Evolutionary conservation across 2,329 filamentous ascomycete genomes (phyloP).

Genomic region (Colletotrichum tanaceti): DNA sequence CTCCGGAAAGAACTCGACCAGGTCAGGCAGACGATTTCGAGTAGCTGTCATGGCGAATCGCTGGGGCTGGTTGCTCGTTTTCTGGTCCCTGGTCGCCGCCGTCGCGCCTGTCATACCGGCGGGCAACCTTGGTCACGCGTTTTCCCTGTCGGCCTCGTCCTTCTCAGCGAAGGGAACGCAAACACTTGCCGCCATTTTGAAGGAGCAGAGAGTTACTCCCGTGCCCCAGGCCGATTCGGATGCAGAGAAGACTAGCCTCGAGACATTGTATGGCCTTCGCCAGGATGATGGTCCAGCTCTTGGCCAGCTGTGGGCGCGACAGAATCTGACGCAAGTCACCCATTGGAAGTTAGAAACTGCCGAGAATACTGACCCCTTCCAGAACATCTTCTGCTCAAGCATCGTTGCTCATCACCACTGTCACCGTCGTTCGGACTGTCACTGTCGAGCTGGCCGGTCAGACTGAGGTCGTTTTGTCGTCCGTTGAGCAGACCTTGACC

Average conservation of each 20-base stretch:
- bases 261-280: background rate
- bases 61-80: background rate
- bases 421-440: slow-evolving; percentile 38
- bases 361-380: background rate
- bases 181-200: background rate
- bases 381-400: background rate
- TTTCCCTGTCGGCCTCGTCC: background rate
- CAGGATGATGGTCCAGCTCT: slow-evolving; percentile 16
- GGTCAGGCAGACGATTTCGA: background rate
- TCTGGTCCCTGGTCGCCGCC: background rate
- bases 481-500: slow-evolving; percentile 44
- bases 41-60: slow-evolving; percentile 14
- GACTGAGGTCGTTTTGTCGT: slow-evolving; percentile 40
- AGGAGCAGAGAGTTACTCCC: background rate
- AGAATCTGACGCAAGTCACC: slow-evolving; percentile 15
- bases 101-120: background rate
- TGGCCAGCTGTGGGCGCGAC: slow-evolving; percentile 4
- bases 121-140: background rate
- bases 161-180: background rate
- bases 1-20: background rate
- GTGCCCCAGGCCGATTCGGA: background rate
- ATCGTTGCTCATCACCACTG: slow-evolving; percentile 17
- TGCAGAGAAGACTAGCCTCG: background rate
- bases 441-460: slow-evolving; percentile 41
- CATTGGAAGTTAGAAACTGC: too few species aligned